phyloP scores from a whole-genome alignment of 2,329 filamentous ascomycete species.

The Verticillium alfalfae region DNA sequence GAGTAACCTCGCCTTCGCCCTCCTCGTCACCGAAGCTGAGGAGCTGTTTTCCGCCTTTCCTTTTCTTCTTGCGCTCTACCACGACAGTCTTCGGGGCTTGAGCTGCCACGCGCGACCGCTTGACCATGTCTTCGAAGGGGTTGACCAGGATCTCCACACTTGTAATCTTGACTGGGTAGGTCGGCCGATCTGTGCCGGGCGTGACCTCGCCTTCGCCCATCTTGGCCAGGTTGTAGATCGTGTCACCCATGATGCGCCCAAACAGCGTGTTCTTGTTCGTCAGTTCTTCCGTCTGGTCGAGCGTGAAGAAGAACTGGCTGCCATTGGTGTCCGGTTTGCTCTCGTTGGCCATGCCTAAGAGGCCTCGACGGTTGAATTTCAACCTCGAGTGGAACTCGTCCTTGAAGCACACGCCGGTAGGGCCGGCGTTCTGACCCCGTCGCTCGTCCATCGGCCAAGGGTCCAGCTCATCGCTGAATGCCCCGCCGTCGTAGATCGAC shows the following conservation, averaged over 20 bases:
- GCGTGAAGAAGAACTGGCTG: slow-evolving; percentile 94
- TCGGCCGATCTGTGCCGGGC: slow-evolving; percentile 71
- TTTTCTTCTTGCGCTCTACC: slow-evolving; percentile 55
- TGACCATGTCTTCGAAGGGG: slow-evolving; percentile 77
- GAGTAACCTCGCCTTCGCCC: slow-evolving; percentile 46
- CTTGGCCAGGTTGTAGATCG: slow-evolving; percentile 91
- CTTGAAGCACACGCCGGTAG: slow-evolving; percentile 55
- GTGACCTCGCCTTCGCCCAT: slow-evolving; percentile 85
- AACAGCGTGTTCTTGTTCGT: slow-evolving; percentile 91
- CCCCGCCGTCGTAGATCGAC: slow-evolving; percentile 83
- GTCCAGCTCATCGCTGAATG: slow-evolving; percentile 66
- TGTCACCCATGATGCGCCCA: slow-evolving; percentile 85
- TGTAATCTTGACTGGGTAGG: slow-evolving; percentile 79
- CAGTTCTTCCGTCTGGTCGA: slow-evolving; percentile 79
- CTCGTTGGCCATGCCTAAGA: slow-evolving; percentile 95
- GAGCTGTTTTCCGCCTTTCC: slow-evolving; percentile 71
- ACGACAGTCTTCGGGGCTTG: slow-evolving; percentile 38
- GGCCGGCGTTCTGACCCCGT: slow-evolving; percentile 54
- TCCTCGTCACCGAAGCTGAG: slow-evolving; percentile 75
- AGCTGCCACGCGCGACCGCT: slow-evolving; percentile 53
- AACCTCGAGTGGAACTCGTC: slow-evolving; percentile 91
- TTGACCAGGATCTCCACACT: slow-evolving; percentile 72
- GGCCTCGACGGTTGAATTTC: slow-evolving; percentile 85
- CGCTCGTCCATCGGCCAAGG: slow-evolving; percentile 64
- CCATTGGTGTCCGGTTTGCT: slow-evolving; percentile 74